phyloP scores from a whole-genome alignment of 78 protist genomes.

The Mantamonas sphyraenae region DNA sequence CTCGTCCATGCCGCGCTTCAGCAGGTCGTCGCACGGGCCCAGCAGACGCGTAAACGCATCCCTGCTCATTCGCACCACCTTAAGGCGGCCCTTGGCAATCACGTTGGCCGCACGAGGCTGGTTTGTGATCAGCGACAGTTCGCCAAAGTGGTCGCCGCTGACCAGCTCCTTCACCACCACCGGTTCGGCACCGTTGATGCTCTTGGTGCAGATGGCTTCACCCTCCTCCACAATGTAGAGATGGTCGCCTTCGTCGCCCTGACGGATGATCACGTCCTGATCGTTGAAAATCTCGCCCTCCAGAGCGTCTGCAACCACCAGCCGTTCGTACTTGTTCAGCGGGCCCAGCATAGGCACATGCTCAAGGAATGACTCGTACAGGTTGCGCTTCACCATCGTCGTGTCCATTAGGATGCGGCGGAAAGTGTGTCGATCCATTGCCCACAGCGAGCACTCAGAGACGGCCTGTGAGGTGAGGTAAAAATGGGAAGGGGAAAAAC shows the following conservation, averaged over 20 bases:
- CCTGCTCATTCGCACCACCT: neutral
- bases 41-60: neutral
- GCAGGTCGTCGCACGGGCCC: neutral
- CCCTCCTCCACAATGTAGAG: constrained; percentile 22
- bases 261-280: constrained; percentile 2
- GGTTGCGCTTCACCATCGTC: neutral
- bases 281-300: neutral
- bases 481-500: no score
- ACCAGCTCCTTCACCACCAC: neutral
- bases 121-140: constrained; percentile 12
- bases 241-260: constrained; percentile 32
- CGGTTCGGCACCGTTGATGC: neutral
- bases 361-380: constrained; percentile 17
- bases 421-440: constrained; percentile 26
- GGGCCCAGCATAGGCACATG: neutral
- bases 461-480: no score
- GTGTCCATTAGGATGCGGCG: constrained; percentile 8
- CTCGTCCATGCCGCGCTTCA: no score
- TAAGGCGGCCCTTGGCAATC: neutral
- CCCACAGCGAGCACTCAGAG: neutral
- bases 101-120: constrained; percentile 21
- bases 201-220: neutral
- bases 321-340: constrained; percentile 6
- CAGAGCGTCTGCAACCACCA: constrained; percentile 26
- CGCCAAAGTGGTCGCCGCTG: constrained; percentile 21